These are phyloP conservation scores for Claviceps sp. DNA, from an alignment of 2,329 filamentous ascomycete genomes.

Conservation along the genomic window DNA sequence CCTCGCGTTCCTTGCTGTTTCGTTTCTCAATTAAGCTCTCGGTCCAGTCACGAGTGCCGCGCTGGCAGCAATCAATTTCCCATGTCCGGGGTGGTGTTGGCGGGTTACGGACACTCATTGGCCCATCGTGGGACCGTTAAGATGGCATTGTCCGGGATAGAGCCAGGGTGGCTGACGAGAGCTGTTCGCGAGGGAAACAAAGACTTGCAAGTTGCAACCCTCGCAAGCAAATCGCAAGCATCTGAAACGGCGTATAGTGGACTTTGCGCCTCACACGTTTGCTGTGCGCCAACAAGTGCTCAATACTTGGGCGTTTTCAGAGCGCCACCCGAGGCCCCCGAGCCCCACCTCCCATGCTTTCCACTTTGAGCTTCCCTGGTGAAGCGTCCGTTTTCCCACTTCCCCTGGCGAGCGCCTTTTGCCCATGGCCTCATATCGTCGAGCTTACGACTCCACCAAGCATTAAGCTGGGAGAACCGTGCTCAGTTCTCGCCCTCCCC, in stretches of 20 bases:
- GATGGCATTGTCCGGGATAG: neutral
- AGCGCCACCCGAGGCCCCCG: no score
- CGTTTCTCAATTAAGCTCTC: neutral
- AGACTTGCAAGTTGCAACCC: neutral
- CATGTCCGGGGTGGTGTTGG: neutral
- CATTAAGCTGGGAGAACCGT: neutral
- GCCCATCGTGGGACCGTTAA: neutral
- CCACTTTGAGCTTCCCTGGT: neutral
- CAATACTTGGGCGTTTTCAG: neutral
- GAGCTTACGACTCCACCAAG: neutral
- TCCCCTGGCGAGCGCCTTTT: slow-evolving; percentile 3
- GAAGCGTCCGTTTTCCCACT: neutral
- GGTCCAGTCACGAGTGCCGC: neutral
- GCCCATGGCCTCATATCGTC: neutral
- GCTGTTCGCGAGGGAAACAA: neutral
- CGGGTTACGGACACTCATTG: neutral
- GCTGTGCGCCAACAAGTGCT: neutral
- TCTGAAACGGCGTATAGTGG: slow-evolving; percentile 3
- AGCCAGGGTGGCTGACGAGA: neutral
- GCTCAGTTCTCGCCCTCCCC: no score
- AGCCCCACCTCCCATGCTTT: neutral
- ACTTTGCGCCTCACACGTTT: neutral
- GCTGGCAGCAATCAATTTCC: slow-evolving; percentile 1
- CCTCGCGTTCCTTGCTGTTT: neutral
- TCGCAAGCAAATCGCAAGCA: neutral